phyloP scores from a whole-genome alignment of 768 basidiomycete species.

The Termitomyces sp. region DNA sequence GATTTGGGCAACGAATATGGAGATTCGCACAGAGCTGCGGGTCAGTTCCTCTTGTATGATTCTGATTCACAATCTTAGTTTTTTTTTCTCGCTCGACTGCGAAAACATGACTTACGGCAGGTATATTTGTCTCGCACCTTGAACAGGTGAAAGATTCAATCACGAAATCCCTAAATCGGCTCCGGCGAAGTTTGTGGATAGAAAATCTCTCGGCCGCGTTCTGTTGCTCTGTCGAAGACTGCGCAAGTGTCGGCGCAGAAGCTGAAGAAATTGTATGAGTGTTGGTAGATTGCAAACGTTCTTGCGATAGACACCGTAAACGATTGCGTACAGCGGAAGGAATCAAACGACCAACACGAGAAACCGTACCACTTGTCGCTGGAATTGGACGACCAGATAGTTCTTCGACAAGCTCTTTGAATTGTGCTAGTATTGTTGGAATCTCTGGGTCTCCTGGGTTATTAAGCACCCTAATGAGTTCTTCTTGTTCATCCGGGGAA shows the following conservation, averaged over 20 bases:
- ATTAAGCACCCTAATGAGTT: neutral
- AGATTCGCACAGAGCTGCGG: neutral
- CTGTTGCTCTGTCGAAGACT: neutral
- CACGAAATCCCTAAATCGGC: neutral
- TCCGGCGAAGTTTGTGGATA: neutral
- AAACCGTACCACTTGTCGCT: neutral
- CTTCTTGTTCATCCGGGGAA: neutral
- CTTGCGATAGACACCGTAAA: neutral
- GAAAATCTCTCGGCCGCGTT: neutral
- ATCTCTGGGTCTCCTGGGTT: neutral
- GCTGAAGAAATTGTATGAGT: neutral
- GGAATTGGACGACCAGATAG: neutral
- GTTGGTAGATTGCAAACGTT: neutral
- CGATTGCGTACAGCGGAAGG: neutral
- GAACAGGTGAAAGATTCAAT: neutral
- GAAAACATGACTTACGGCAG: neutral
- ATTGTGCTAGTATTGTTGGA: neutral
- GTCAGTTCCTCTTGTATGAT: neutral
- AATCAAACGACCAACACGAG: neutral
- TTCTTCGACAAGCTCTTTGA: neutral
- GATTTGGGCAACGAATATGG: slow-evolving; percentile 2
- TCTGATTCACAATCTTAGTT: neutral
- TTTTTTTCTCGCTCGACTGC: neutral
- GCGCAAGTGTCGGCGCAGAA: neutral
- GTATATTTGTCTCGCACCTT: neutral